Conservation (phyloP, 176 grass and related monocot genomes). For the Eremochloa ophiuroides region DNA sequence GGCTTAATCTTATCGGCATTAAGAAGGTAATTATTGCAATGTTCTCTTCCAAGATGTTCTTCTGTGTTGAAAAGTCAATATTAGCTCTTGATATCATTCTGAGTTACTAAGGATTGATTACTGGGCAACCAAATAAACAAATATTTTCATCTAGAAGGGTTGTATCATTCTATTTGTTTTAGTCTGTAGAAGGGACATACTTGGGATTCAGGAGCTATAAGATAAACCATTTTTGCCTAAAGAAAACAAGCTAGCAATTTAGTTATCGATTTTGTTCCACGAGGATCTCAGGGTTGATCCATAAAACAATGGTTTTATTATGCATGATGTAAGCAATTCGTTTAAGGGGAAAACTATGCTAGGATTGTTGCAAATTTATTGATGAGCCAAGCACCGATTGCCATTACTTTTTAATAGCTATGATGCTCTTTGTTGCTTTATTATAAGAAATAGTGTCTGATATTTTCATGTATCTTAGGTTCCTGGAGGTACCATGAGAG, state of each 20-base stretch:
- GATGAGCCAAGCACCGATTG: neutral
- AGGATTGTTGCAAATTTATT: neutral
- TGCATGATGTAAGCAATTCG: neutral
- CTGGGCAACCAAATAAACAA: neutral
- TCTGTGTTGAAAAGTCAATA: neutral
- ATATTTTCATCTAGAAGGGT: neutral
- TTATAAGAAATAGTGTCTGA: neutral
- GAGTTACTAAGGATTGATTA: neutral
- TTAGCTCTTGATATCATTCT: neutral
- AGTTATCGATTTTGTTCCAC: neutral
- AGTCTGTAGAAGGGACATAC: neutral
- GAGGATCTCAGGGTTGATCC: neutral
- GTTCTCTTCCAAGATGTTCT: neutral
- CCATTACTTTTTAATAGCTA: neutral
- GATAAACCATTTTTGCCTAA: neutral
- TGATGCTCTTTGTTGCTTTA: neutral
- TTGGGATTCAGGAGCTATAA: neutral
- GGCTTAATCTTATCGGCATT: conserved; percentile 87
- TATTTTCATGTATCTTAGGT: conserved; percentile 48
- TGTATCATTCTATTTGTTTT: neutral
- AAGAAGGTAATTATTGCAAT: conserved; percentile 62
- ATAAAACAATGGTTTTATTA: neutral
- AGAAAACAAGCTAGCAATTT: neutral
- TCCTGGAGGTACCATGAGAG: conserved; percentile 90
- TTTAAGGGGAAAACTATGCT: neutral